Percentiles rank a stretch among this genome's conserved stretches.
phyloP scores from a whole-genome alignment of 768 basidiomycete species.

The Tylopilus vinaceipallidus region DNA sequence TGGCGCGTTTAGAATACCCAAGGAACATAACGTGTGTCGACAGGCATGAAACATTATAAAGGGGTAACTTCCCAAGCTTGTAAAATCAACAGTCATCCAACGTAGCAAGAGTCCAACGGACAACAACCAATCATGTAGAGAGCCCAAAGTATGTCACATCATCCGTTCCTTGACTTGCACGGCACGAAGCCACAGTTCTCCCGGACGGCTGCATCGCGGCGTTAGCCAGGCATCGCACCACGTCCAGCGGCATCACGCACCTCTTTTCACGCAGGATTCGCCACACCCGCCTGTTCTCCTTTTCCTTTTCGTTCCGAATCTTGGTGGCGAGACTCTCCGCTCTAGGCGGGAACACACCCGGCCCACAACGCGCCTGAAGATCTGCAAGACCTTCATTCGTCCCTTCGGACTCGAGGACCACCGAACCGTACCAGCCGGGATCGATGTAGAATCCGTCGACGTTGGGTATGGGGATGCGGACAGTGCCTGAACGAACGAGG shows the following conservation, averaged over 20 bases:
- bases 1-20: conserved; percentile 12
- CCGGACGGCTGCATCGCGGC: conserved; percentile 18
- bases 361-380: conserved; percentile 70
- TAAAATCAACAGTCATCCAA: conserved; percentile 2
- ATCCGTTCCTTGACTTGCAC: conserved; percentile 67
- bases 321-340: conserved; percentile 37
- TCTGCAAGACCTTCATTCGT: conserved; percentile 84
- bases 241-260: conserved; percentile 36
- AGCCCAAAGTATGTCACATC: conserved; percentile 36
- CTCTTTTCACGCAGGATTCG: conserved; percentile 77
- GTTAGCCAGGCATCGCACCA: conserved; percentile 2
- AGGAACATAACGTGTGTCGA: too few relatives aligned
- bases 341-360: conserved; percentile 62
- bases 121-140: background rate
- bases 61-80: background rate
- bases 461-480: conserved; percentile 51
- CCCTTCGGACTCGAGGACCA: conserved; percentile 83
- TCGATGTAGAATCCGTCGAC: conserved; percentile 60
- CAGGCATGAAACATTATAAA: conserved; percentile 1
- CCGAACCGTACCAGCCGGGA: conserved; percentile 77
- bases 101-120: background rate
- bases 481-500: conserved; percentile 26
- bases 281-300: conserved; percentile 56
- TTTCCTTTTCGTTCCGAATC: conserved; percentile 37
- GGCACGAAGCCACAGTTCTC: conserved; percentile 38